Evolutionary conservation across 2,329 filamentous ascomycete genomes (phyloP).

Genomic region (Trichoderma aggressivum): DNA sequence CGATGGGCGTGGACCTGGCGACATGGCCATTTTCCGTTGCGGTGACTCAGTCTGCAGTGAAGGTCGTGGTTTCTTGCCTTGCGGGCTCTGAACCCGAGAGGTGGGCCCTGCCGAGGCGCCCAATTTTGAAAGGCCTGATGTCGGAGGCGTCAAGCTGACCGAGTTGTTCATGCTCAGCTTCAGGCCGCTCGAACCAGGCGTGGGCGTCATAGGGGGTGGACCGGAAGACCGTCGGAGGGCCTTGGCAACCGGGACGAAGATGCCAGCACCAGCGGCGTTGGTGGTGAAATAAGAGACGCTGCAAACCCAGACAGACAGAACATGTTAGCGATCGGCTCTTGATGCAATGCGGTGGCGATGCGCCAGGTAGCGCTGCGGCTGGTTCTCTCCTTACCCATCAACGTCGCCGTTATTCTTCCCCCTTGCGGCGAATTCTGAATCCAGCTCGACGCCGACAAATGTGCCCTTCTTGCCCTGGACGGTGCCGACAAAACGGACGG

Average conservation of each 20-base stretch:
- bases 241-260: conserved; percentile 86
- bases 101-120: conserved; percentile 82
- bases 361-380: conserved; percentile 10
- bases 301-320: conserved; percentile 4
- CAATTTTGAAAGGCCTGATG: conserved; percentile 69
- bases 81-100: conserved; percentile 63
- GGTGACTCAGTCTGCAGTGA: conserved; percentile 92
- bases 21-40: conserved; percentile 64
- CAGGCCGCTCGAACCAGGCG: conserved; percentile 55
- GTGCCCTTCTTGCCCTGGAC: conserved; percentile 86
- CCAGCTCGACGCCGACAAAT: conserved; percentile 90
- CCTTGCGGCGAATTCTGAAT: conserved; percentile 71
- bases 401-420: conserved; percentile 98
- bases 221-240: conserved; percentile 64
- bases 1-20: conserved; percentile 55
- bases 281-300: conserved; percentile 80
- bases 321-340: conserved; percentile 18
- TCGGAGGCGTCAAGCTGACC: conserved; percentile 61
- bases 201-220: conserved; percentile 64
- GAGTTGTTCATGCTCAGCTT: conserved; percentile 53
- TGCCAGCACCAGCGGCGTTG: conserved; percentile 73
- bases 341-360: neutral
- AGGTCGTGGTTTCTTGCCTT: conserved; percentile 66
- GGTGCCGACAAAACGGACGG: conserved; percentile 80
- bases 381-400: conserved; percentile 66